Evolutionary conservation across 768 basidiomycete species (phyloP).

Genomic region (Tulasnella sp.): DNA sequence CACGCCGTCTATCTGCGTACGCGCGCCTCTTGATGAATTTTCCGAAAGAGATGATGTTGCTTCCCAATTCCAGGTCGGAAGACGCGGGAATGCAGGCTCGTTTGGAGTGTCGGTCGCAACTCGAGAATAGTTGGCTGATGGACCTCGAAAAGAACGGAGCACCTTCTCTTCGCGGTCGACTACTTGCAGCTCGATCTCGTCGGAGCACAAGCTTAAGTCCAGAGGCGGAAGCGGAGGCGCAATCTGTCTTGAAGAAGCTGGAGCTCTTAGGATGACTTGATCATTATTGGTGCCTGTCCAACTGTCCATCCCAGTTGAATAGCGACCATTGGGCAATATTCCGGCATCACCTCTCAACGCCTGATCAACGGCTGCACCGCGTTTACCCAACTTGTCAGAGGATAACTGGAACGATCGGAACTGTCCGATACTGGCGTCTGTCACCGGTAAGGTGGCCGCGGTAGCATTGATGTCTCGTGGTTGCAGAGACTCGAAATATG

Average conservation of each 20-base stretch:
- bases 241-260: background rate
- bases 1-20: background rate
- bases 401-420: background rate
- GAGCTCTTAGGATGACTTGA: background rate
- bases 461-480: background rate
- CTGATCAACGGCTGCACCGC: background rate
- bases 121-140: too few species aligned
- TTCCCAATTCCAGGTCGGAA: background rate
- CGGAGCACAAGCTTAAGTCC: background rate
- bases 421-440: background rate
- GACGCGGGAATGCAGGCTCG: background rate
- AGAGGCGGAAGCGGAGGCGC: background rate
- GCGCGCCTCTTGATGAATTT: background rate
- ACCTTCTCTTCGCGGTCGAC: background rate
- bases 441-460: background rate
- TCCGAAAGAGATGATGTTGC: background rate
- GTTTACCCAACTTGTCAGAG: background rate
- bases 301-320: background rate
- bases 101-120: background rate
- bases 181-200: background rate
- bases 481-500: background rate
- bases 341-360: background rate
- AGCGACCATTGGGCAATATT: background rate
- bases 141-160: too few species aligned
- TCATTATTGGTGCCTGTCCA: background rate